These are phyloP conservation scores for Coemansia sp. DNA, from an alignment of 192 early-diverging fungal genomes.

Conservation along the genomic window DNA sequence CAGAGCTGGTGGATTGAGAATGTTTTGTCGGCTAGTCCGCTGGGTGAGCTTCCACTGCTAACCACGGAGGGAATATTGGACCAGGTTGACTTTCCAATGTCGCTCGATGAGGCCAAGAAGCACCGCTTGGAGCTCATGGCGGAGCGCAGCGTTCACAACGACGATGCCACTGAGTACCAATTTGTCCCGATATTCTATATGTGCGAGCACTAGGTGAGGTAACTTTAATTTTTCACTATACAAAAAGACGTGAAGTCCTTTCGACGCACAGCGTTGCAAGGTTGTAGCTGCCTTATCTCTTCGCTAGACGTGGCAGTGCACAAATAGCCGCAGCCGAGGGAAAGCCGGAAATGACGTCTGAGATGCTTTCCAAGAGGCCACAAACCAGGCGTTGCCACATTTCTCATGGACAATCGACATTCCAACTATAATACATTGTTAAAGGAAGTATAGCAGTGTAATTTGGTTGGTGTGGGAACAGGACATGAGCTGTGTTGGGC, in stretches of 20 bases:
- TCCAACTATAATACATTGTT: neutral
- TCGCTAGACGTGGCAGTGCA: neutral
- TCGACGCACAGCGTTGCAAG: neutral
- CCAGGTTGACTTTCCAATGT: constrained; percentile 29
- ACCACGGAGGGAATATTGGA: constrained; percentile 14
- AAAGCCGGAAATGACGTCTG: constrained; percentile 2
- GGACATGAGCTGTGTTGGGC: neutral
- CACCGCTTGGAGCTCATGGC: constrained; percentile 50
- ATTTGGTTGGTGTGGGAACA: neutral
- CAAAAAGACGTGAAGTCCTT: neutral
- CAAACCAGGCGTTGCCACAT: neutral
- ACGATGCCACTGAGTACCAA: neutral
- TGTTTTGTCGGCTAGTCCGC: neutral
- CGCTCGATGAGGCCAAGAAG: constrained; percentile 49
- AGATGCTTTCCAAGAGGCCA: neutral
- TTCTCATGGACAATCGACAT: neutral
- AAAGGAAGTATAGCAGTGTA: neutral
- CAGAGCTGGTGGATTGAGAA: constrained; percentile 45
- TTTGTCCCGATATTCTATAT: constrained; percentile 22
- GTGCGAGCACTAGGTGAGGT: constrained; percentile 26
- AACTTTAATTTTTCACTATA: neutral
- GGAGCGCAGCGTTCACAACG: constrained; percentile 33
- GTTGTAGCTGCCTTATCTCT: neutral
- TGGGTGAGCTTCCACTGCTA: constrained; percentile 28
- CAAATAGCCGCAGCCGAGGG: neutral